phyloP scores from a whole-genome alignment of 192 early-diverging fungal genomes.

The Backusella morwellensis region DNA sequence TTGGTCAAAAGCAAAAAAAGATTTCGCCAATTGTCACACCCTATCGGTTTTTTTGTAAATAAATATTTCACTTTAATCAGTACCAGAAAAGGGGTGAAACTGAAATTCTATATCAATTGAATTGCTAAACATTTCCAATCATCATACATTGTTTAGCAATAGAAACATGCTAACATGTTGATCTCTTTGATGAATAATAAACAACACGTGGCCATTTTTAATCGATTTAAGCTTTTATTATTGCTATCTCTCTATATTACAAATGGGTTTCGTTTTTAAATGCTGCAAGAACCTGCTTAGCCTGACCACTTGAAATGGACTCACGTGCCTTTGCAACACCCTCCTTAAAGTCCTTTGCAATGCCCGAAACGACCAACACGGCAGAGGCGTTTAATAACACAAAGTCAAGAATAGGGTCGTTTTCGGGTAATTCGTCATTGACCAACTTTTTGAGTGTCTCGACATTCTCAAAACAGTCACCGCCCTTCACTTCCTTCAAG shows the following conservation, averaged over 20 bases:
- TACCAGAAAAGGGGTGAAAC: no score
- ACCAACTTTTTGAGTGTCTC: slow-evolving; percentile 67
- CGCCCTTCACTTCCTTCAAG: slow-evolving; percentile 68
- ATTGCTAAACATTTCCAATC: no score
- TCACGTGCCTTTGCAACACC: slow-evolving; percentile 76
- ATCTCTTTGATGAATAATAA: no score
- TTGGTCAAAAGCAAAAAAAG: no score
- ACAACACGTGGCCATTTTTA: no score
- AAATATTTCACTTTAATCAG: no score
- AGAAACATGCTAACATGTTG: not conserved
- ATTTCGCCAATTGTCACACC: no score
- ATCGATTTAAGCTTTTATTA: not conserved
- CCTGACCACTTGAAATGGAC: slow-evolving; percentile 72
- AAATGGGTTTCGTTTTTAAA: slow-evolving; percentile 52
- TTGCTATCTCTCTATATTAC: not conserved
- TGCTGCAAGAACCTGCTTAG: slow-evolving; percentile 56
- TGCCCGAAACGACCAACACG: slow-evolving; percentile 77
- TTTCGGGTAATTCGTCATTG: slow-evolving; percentile 55
- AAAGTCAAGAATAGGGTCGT: slow-evolving; percentile 81
- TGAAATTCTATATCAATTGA: no score
- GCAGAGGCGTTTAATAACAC: slow-evolving; percentile 93
- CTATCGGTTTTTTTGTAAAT: no score
- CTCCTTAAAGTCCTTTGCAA: slow-evolving; percentile 65
- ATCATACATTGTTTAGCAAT: no score
- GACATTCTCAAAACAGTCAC: slow-evolving; percentile 72